A percentile compares a stretch with the other conserved stretches of the same genome.
Evolutionary conservation across 768 basidiomycete species (phyloP).

Genomic region (Phanerochaete sordida): DNA sequence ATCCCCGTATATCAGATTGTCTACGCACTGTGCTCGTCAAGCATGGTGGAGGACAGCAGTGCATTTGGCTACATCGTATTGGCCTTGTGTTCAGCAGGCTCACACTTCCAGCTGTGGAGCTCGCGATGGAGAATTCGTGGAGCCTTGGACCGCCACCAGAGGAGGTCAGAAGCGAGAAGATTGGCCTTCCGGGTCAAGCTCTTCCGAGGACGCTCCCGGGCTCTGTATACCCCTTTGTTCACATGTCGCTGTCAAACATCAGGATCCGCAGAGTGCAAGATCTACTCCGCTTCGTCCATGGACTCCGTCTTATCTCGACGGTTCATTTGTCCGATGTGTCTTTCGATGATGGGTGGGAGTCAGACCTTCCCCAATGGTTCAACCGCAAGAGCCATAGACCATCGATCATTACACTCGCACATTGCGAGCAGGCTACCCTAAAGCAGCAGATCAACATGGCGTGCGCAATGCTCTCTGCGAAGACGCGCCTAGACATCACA

Average conservation of each 20-base stretch:
- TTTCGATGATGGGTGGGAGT: too few species aligned
- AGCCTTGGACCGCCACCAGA: neutral
- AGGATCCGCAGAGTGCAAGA: neutral
- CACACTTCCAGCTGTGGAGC: neutral
- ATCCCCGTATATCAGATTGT: neutral
- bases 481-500: too few species aligned
- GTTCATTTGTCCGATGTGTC: too few species aligned
- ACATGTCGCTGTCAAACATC: neutral
- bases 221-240: neutral
- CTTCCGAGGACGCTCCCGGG: neutral
- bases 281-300: neutral
- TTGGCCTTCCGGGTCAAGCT: neutral
- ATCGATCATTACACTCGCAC: too few species aligned
- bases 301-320: too few species aligned
- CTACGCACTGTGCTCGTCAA: neutral
- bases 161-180: neutral
- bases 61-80: neutral
- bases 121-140: neutral
- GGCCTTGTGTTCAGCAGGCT: neutral
- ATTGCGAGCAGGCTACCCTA: too few species aligned
- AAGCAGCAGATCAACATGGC: too few species aligned
- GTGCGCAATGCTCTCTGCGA: too few species aligned
- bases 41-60: neutral
- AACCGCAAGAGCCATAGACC: too few species aligned
- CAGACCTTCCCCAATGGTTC: too few species aligned